Evolutionary conservation across 2,329 filamentous ascomycete genomes (phyloP), one percentile per base, ranked within the genome.

Genomic region (Venturia aucupariae): DNA sequence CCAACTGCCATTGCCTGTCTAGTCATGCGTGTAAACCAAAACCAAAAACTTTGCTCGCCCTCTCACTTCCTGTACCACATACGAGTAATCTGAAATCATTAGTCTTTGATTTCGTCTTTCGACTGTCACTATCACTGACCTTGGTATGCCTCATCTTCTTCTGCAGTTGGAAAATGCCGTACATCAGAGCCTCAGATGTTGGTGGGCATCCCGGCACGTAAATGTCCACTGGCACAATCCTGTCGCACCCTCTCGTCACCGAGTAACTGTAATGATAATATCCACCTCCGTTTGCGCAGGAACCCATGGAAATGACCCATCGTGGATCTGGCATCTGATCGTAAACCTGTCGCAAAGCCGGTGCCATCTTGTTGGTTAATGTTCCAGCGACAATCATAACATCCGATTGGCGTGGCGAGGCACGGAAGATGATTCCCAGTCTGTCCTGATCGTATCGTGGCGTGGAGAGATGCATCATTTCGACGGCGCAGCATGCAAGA

Each of bases 331-430:
- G 90, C 91, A 96, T 96, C 81, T 96, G 92, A 76, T 96, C 92
- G 79, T 96, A 96, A 67, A 95, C 88, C 78, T 94, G 90, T 76
- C 92, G 84, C 73, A 96, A 80, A 41, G 92, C 92, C 2, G 92
- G 90, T 0, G 90, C 91, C 92, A 96, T 96, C 82, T 96, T 96
- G 82, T 96, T 96, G 70, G 90, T 95, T 67, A 96, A 84, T 38
- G 92, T 96, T 66, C 92, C 92, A 32, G 92, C 91, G 38, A 96
- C 92, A 72, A 96, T 94, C 90, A 96, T 95, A 69, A 96, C 89
- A 76, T 96, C 92, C 65, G 90, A 90, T 78, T 96, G 91, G 68
- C 91, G 88, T 4, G 91, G 91, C 11, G 90, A 93, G 66, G 90
- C 91, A 72, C 91, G 88, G 84, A 95, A 95, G 76, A 95, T 95